phyloP scores from a whole-genome alignment of 805 yeast genomes.

The Starmerella stellata region DNA sequence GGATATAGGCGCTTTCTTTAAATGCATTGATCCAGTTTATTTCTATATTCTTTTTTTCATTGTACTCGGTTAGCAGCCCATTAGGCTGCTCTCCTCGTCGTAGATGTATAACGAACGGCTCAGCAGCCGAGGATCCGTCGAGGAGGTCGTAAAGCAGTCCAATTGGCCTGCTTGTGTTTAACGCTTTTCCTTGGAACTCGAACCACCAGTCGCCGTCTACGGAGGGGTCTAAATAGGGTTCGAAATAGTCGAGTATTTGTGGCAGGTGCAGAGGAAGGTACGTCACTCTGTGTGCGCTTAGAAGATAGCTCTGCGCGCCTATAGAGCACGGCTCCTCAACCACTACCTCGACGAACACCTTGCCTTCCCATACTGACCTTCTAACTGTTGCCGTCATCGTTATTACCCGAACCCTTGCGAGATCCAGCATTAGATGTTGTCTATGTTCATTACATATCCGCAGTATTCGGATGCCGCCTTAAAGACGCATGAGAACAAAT shows the following conservation, averaged over 20 bases:
- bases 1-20: slow-evolving; percentile 62
- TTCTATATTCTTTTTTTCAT: slow-evolving; percentile 23
- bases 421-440: too few species aligned
- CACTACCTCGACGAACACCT: slow-evolving; percentile 3
- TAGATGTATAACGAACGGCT: slow-evolving; percentile 34
- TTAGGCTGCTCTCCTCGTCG: slow-evolving; percentile 30
- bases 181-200: slow-evolving; percentile 4
- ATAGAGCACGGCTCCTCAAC: slow-evolving; percentile 11
- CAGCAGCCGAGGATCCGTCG: neutral
- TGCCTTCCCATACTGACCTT: slow-evolving; percentile 9
- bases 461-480: too few species aligned
- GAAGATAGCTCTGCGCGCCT: slow-evolving; percentile 10
- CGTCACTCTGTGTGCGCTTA: slow-evolving; percentile 7
- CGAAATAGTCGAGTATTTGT: slow-evolving; percentile 10
- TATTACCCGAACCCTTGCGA: too few species aligned
- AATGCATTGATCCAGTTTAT: slow-evolving; percentile 56
- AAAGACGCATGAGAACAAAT: too few species aligned
- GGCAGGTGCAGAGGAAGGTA: slow-evolving; percentile 10
- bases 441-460: too few species aligned
- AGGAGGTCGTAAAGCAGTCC: slow-evolving; percentile 14
- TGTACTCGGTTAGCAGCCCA: slow-evolving; percentile 28
- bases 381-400: neutral
- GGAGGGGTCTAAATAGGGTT: slow-evolving; percentile 6
- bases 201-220: slow-evolving; percentile 10
- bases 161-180: slow-evolving; percentile 15